These are phyloP conservation scores for Eutrema salsugineum DNA, from an alignment of 441 rosid species.

Conservation along the genomic window DNA sequence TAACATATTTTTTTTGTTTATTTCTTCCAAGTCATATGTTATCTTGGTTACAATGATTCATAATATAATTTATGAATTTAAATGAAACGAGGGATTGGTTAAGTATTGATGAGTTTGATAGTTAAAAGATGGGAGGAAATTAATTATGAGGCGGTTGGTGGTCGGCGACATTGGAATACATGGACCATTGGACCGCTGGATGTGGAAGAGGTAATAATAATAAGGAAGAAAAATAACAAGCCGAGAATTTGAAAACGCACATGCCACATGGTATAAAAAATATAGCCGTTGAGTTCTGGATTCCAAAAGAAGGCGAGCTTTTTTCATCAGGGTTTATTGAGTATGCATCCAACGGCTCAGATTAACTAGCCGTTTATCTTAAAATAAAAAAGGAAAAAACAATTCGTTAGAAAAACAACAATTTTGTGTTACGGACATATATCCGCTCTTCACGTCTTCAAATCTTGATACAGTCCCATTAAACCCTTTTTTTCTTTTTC, in stretches of 20 bases:
- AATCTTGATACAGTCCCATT: slow-evolving; percentile 1
- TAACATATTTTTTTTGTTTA: no score
- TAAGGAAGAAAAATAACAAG: slow-evolving; percentile 9
- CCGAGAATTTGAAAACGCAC: slow-evolving; percentile 33
- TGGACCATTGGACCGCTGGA: slow-evolving; percentile 1
- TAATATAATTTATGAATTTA: background rate
- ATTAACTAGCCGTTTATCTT: slow-evolving; percentile 74
- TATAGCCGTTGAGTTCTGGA: slow-evolving; percentile 46
- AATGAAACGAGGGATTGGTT: background rate
- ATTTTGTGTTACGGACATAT: slow-evolving; percentile 41
- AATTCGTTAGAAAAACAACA: background rate
- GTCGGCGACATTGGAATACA: slow-evolving; percentile 22
- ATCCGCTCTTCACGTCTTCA: slow-evolving; percentile 53
- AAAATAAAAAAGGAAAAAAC: slow-evolving; percentile 12
- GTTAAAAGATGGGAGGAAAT: background rate
- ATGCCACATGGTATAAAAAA: slow-evolving; percentile 4
- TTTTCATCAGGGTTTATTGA: slow-evolving; percentile 28
- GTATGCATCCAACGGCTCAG: slow-evolving; percentile 48
- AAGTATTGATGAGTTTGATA: no score
- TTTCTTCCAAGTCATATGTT: no score
- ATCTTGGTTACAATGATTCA: background rate
- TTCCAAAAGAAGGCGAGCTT: slow-evolving; percentile 27
- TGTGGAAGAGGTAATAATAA: slow-evolving; percentile 7
- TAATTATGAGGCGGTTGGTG: background rate
- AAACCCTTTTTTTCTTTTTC: background rate